phyloP scores from a whole-genome alignment of 257 asterid genomes.

The Craterostigma plantagineum region DNA sequence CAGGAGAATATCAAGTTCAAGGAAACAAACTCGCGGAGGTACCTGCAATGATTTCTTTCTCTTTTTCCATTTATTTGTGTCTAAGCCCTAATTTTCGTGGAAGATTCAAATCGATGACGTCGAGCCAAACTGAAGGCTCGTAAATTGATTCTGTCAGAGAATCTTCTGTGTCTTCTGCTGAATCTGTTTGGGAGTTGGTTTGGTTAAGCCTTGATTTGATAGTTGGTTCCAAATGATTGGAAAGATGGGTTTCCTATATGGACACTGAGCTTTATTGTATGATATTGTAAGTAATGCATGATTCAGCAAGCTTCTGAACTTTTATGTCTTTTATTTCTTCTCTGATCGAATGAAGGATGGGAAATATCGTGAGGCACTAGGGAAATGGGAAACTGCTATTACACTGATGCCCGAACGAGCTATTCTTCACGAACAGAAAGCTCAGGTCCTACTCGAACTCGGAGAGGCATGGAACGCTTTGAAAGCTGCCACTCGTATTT shows the following conservation, averaged over 20 bases:
- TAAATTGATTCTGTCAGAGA: not conserved
- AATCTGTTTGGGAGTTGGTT: no score
- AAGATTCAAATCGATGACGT: not conserved
- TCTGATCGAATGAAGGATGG: constrained; percentile 48
- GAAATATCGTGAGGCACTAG: constrained; percentile 63
- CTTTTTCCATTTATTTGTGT: no score
- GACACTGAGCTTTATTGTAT: not conserved
- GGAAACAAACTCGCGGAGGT: constrained; percentile 87
- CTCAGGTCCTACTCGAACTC: constrained; percentile 80
- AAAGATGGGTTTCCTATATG: no score
- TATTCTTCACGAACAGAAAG: constrained; percentile 71
- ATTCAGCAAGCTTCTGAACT: no score
- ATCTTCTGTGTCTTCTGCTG: no score
- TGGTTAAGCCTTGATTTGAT: no score
- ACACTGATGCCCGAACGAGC: constrained; percentile 56
- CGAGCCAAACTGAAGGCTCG: not conserved
- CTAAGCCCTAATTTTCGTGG: not conserved
- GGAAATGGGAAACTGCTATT: constrained; percentile 81
- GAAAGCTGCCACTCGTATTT: constrained; percentile 72
- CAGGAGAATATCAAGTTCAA: constrained; percentile 34
- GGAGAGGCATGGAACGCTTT: constrained; percentile 80
- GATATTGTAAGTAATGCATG: constrained; percentile 1
- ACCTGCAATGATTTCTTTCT: not conserved
- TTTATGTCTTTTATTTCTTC: constrained; percentile 5
- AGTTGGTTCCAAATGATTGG: no score